phyloP scores from a whole-genome alignment of 208 protist species.

The Sergeia podlipaevii region DNA sequence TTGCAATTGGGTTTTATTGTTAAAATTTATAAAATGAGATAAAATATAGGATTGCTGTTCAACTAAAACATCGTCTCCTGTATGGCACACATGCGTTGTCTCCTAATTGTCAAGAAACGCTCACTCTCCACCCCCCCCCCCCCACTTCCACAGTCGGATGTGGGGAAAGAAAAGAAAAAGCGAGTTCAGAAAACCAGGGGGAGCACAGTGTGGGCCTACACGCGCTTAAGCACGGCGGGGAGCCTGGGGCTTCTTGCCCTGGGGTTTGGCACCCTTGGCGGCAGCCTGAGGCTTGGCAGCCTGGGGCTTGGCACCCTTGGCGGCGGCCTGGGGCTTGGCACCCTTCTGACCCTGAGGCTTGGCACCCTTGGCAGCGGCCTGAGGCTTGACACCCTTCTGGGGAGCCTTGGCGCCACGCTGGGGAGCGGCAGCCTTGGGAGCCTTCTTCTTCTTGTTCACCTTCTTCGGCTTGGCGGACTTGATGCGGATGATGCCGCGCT shows the following conservation, averaged over 20 bases:
- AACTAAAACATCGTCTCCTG: too few species aligned
- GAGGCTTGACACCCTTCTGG: slow-evolving; percentile 20
- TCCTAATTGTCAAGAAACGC: too few species aligned
- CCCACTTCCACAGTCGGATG: too few species aligned
- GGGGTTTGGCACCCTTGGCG: background rate
- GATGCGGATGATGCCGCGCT: slow-evolving; percentile 79
- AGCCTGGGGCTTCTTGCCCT: slow-evolving; percentile 11
- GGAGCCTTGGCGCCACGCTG: slow-evolving; percentile 24
- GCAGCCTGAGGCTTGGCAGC: slow-evolving; percentile 7
- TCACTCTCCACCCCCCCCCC: too few species aligned
- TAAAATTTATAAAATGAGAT: too few species aligned
- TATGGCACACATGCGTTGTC: too few species aligned
- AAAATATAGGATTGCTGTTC: too few species aligned
- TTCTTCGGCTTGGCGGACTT: slow-evolving; percentile 82
- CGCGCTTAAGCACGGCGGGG: background rate
- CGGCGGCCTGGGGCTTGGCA: slow-evolving; percentile 3
- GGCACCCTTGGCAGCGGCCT: slow-evolving; percentile 8
- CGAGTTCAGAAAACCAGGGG: too few species aligned
- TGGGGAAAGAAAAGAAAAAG: too few species aligned
- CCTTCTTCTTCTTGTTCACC: slow-evolving; percentile 37
- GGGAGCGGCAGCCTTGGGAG: slow-evolving; percentile 17
- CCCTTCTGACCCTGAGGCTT: slow-evolving; percentile 10
- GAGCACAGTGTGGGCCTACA: background rate
- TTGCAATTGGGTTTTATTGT: too few species aligned
- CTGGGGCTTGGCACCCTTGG: slow-evolving; percentile 8